A percentile compares a stretch with the other conserved stretches of the same genome.
Evolutionary conservation across 176 grass and related monocot species (phyloP).

Genomic region (Juncus effusus): DNA sequence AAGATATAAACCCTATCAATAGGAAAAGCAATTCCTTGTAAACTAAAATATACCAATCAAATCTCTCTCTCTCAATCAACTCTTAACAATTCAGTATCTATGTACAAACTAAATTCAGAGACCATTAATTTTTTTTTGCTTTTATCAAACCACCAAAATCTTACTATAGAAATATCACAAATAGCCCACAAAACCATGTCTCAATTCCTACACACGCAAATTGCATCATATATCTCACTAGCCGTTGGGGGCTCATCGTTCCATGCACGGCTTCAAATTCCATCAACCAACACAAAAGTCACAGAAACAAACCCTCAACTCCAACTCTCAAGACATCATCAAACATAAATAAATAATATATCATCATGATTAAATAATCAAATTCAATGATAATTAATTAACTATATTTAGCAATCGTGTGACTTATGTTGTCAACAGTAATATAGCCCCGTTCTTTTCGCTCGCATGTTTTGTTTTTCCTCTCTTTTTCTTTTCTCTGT

Average conservation of each 20-base stretch:
- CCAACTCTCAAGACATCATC: neutral
- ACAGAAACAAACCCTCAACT: neutral
- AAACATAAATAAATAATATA: neutral
- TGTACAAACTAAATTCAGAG: no score
- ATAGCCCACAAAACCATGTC: no score
- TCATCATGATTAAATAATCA: no score
- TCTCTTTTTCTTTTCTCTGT: neutral
- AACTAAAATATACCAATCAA: no score
- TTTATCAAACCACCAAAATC: no score
- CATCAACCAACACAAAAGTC: neutral
- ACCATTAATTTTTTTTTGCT: no score
- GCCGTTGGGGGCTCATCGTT: constrained; percentile 28
- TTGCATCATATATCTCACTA: neutral
- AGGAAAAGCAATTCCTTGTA: no score
- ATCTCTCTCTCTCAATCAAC: no score
- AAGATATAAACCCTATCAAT: no score
- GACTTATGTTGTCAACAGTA: constrained; percentile 11
- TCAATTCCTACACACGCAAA: neutral
- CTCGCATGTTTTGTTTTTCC: constrained; percentile 14
- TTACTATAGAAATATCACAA: no score
- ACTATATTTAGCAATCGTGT: constrained; percentile 7
- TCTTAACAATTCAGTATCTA: no score
- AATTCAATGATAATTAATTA: neutral
- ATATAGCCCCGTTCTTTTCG: constrained; percentile 18
- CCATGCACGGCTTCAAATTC: constrained; percentile 5